Evolutionary conservation across 345 rosid genomes (phyloP).

Genomic region (Pistacia integerrima): DNA sequence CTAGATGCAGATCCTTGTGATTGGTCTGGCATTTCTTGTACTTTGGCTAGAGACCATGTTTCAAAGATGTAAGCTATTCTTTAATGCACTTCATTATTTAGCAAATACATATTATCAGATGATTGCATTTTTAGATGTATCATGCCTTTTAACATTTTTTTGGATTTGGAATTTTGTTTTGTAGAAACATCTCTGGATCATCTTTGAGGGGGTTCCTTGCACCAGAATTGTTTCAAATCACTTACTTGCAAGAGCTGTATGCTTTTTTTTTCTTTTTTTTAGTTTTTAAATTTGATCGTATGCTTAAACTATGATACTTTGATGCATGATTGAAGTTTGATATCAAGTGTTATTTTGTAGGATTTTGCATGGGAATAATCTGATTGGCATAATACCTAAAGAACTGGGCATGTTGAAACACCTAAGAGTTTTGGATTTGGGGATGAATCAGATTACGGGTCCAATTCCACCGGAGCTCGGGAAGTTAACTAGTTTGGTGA

Average conservation of each 20-base stretch:
- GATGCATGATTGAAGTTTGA: constrained; percentile 11
- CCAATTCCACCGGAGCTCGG: constrained; percentile 86
- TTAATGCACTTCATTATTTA: constrained; percentile 2
- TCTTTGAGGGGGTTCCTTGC: constrained; percentile 83
- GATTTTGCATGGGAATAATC: constrained; percentile 64
- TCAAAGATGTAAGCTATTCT: constrained; percentile 66
- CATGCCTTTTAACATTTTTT: constrained; percentile 6
- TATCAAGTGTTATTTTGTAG: constrained; percentile 45
- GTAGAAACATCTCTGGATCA: constrained; percentile 77
- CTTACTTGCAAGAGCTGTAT: constrained; percentile 77
- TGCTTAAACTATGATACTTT: neutral
- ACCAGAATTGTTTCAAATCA: constrained; percentile 75
- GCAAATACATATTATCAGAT: no score
- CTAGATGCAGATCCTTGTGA: constrained; percentile 84
- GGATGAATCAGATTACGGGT: constrained; percentile 79
- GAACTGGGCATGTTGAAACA: constrained; percentile 78
- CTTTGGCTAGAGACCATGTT: constrained; percentile 62
- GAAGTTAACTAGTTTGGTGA: constrained; percentile 50
- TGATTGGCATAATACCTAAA: constrained; percentile 82
- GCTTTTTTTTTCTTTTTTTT: constrained; percentile 10
- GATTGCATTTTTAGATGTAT: constrained; percentile 7
- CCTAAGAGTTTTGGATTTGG: constrained; percentile 85
- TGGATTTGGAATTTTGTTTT: constrained; percentile 21
- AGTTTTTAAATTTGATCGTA: no score
- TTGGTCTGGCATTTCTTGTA: constrained; percentile 78